phyloP scores from a whole-genome alignment of 2,329 filamentous ascomycete genomes.

The Pyricularia grisea region DNA sequence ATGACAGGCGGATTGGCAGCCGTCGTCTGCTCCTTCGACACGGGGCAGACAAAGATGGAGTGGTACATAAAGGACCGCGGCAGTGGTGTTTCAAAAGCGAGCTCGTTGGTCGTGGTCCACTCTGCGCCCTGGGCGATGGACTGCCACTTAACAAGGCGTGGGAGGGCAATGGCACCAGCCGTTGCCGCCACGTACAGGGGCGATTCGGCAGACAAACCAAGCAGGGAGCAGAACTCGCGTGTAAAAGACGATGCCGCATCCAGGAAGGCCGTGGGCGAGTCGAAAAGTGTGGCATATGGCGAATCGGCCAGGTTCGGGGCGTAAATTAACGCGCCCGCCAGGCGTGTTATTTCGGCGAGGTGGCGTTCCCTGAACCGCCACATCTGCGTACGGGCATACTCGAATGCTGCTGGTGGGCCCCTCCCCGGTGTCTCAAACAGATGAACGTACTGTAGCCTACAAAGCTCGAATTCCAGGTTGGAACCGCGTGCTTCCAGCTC shows the following conservation, averaged over 20 bases:
- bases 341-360: slow-evolving; percentile 67
- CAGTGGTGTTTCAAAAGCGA: slow-evolving; percentile 66
- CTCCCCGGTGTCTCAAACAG: slow-evolving; percentile 43
- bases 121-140: slow-evolving; percentile 86
- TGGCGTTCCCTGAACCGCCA: slow-evolving; percentile 66
- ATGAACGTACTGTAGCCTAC: slow-evolving; percentile 81
- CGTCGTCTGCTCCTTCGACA: slow-evolving; percentile 92
- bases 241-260: slow-evolving; percentile 84
- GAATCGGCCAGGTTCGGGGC: slow-evolving; percentile 63
- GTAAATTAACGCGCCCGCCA: slow-evolving; percentile 75
- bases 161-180: slow-evolving; percentile 84
- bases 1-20: slow-evolving; percentile 93
- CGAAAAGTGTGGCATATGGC: slow-evolving; percentile 72
- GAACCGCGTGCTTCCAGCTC: slow-evolving; percentile 74
- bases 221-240: slow-evolving; percentile 84
- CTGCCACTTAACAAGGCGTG: slow-evolving; percentile 81
- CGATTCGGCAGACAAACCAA: slow-evolving; percentile 83
- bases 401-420: slow-evolving; percentile 43
- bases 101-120: slow-evolving; percentile 86
- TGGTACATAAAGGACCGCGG: slow-evolving; percentile 66
- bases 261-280: slow-evolving; percentile 55
- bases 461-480: slow-evolving; percentile 91
- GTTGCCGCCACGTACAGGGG: slow-evolving; percentile 90
- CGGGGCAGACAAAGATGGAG: slow-evolving; percentile 94
- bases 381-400: slow-evolving; percentile 71